Percentiles rank a stretch among this genome's conserved stretches.
Evolutionary conservation across 2,329 filamentous ascomycete genomes (phyloP).

Genomic region (Alternaria triticimaculans): DNA sequence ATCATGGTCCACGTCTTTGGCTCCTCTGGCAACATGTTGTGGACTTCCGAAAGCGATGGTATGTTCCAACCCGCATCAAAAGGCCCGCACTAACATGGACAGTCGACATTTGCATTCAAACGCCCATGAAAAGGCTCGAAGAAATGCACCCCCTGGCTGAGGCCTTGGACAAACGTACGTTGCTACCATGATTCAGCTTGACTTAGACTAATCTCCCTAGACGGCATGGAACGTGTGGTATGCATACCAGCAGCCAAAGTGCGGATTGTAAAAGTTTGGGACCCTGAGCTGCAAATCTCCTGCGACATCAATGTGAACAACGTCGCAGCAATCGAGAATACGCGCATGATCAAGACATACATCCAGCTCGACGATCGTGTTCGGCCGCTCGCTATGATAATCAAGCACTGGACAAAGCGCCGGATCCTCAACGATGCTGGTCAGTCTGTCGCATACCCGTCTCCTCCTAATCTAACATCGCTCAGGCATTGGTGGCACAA

Average conservation of each 20-base stretch:
- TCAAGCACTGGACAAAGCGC: slow-evolving; percentile 96
- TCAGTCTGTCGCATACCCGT: slow-evolving; percentile 59
- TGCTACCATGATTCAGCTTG: not conserved
- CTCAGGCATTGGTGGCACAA: slow-evolving; percentile 81
- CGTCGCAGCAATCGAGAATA: slow-evolving; percentile 91
- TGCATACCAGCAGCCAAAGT: slow-evolving; percentile 96
- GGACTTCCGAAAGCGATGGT: slow-evolving; percentile 96
- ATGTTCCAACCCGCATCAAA: slow-evolving; percentile 39
- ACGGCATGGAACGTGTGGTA: slow-evolving; percentile 95
- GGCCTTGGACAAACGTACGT: slow-evolving; percentile 81
- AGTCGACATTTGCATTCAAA: slow-evolving; percentile 99
- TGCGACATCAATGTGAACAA: slow-evolving; percentile 99
- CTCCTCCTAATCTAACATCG: slow-evolving; percentile 22
- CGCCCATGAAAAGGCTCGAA: slow-evolving; percentile 84
- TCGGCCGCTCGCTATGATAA: slow-evolving; percentile 89
- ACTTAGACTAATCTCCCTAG: slow-evolving; percentile 58
- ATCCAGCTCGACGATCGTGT: slow-evolving; percentile 92
- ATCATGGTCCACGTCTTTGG: slow-evolving; percentile 95
- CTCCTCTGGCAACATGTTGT: slow-evolving; percentile 94
- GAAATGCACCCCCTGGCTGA: slow-evolving; percentile 90
- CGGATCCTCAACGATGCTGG: slow-evolving; percentile 95
- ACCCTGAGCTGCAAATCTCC: slow-evolving; percentile 85
- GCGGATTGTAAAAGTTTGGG: slow-evolving; percentile 98
- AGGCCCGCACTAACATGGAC: slow-evolving; percentile 28
- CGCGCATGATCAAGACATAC: slow-evolving; percentile 96